A percentile compares a stretch with the other conserved stretches of the same genome.
Conservation (phyloP, 176 grass and related monocot genomes). For the Ensete glaucum region DNA sequence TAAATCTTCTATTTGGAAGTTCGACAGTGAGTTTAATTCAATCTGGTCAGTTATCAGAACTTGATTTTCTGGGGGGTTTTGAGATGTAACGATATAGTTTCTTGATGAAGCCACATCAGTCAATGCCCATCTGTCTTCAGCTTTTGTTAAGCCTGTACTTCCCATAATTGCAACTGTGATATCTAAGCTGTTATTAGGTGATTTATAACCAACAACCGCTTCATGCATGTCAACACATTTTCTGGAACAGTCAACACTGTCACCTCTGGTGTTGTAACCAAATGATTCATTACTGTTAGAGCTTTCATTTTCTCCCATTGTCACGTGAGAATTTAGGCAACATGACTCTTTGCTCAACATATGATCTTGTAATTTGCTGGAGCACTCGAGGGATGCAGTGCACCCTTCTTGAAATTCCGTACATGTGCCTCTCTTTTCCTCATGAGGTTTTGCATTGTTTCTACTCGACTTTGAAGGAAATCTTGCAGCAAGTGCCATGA, state of each 20-base stretch:
- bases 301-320: constrained; percentile 50
- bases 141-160: constrained; percentile 22
- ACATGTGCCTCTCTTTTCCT: constrained; percentile 20
- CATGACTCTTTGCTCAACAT: constrained; percentile 47
- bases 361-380: constrained; percentile 41
- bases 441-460: constrained; percentile 18
- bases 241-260: constrained; percentile 12
- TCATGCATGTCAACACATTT: constrained; percentile 27
- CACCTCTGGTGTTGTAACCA: constrained; percentile 32
- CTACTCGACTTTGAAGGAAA: constrained; percentile 38
- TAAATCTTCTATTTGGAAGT: constrained; percentile 20
- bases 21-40: constrained; percentile 32
- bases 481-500: constrained; percentile 65
- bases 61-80: constrained; percentile 38
- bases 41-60: constrained; percentile 15
- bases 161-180: constrained; percentile 13
- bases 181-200: constrained; percentile 31
- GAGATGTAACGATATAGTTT: constrained; percentile 53
- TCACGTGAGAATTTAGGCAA: constrained; percentile 30
- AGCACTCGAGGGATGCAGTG: constrained; percentile 32
- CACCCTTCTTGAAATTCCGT: constrained; percentile 30
- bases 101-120: constrained; percentile 55
- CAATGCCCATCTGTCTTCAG: constrained; percentile 31
- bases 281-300: constrained; percentile 48
- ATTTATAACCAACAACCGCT: constrained; percentile 16